phyloP scores from a whole-genome alignment of 305 asterid genomes.

The Rubia peregrina region DNA sequence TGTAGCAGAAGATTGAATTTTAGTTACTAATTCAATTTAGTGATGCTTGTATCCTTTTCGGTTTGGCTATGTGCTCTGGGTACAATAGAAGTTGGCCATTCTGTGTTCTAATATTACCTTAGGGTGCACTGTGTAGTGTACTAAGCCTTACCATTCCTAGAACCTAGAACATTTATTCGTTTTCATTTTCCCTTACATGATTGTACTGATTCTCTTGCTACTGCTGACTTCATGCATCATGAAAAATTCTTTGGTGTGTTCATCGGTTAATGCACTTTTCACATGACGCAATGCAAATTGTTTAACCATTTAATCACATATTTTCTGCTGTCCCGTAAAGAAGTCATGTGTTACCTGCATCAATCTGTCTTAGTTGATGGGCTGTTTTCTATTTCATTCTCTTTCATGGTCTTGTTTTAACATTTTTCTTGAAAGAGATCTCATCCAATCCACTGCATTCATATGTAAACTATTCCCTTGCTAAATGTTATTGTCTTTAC shows the following conservation, averaged over 20 bases:
- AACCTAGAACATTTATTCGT: not conserved
- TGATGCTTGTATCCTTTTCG: not conserved
- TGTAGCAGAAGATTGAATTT: not conserved
- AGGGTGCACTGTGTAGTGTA: too few species aligned
- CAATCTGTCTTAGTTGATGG: not conserved
- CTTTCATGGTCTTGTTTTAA: not conserved
- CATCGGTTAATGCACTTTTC: not conserved
- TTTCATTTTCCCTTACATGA: not conserved
- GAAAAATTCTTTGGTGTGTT: not conserved
- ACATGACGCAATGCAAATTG: not conserved
- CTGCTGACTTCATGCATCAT: not conserved
- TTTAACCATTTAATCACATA: not conserved
- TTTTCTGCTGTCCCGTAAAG: not conserved
- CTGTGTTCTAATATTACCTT: not conserved
- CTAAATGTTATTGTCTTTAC: not conserved
- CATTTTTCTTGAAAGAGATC: not conserved
- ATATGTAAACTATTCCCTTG: not conserved
- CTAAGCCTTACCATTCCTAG: not conserved
- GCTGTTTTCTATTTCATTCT: constrained; percentile 1
- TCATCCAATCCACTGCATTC: not conserved
- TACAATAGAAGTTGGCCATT: not conserved
- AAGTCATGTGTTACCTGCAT: not conserved
- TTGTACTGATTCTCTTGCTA: not conserved
- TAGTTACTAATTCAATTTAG: not conserved
- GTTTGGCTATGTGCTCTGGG: not conserved